Evolutionary conservation across 441 rosid species (phyloP), one percentile per base, ranked within the genome.

Genomic region (Gossypium gossypioides): DNA sequence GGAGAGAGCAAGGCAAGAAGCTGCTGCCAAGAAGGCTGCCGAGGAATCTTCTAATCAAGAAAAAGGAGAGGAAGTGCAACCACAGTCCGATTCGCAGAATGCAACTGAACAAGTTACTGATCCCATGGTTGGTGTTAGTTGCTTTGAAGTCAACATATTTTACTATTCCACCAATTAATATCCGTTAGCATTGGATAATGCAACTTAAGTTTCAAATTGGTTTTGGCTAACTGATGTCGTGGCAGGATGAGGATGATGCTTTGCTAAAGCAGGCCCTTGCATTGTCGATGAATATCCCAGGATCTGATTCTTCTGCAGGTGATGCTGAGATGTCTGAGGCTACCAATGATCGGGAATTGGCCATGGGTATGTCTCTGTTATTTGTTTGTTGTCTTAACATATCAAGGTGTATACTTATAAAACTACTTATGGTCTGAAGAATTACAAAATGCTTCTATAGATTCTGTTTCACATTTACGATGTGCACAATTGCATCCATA

Each of bases 1-100:
- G 83, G 97, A 91, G 84, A 91, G 97, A 81, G 97, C 97, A 72
- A 89, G 95, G 78, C 95, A 91, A 80, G 97, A 91, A 79, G 95
- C 95, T 78, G 91, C 93, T 75, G 93, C 95, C 68, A 88, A 86
- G 79, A 84, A 80, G 87, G 87, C 89, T 51, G 86, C 93, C 1
- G 91, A 89, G 63, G 95, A 89, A 79, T 84, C 87, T 69, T 71
- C 83, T 72, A 81, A 74, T 64, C 83, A 81, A 70, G 83, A 78
- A 68, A 85, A 84, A 68, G 90, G 79, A 37, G 96, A 81, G 70
- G 89, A 77, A 73, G 50, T 78, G 48, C 72, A 85, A 46, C 80
- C 87, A 64, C 82, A 55, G 42, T 78, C 87, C 0, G 87, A 85
- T 79, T 25, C 42, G 2, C 71, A 48, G 57, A 86, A 86, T 74